A percentile compares a stretch with the other conserved stretches of the same genome.
These are phyloP conservation scores for Rubroshorea leprosula DNA, from an alignment of 345 rosid genomes.

Conservation along the genomic window DNA sequence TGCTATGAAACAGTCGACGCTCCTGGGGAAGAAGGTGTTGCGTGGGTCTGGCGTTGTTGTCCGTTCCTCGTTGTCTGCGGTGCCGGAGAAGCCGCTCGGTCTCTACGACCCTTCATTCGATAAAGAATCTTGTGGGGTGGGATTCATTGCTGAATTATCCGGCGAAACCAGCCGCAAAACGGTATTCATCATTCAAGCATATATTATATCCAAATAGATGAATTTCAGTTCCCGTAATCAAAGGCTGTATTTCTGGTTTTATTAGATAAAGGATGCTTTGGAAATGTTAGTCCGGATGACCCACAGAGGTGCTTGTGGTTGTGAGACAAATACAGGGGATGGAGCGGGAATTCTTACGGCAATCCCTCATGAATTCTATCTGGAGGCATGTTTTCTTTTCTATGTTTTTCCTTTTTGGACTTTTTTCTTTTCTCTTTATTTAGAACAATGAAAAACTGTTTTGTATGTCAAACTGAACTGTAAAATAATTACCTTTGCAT, in stretches of 20 bases:
- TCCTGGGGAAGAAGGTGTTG: conserved; percentile 38
- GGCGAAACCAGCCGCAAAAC: conserved; percentile 85
- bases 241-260: conserved; percentile 1
- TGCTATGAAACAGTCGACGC: conserved; percentile 18
- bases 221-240: background rate
- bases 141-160: conserved; percentile 93
- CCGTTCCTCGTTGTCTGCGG: conserved; percentile 67
- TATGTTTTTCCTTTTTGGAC: background rate
- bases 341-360: conserved; percentile 98
- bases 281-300: conserved; percentile 95
- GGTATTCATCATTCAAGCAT: conserved; percentile 27
- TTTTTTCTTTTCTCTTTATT: background rate
- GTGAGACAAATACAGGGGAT: conserved; percentile 95
- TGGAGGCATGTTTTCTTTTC: conserved; percentile 36
- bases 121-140: conserved; percentile 98
- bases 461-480: no score
- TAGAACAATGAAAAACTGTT: no score
- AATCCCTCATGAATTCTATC: conserved; percentile 75
- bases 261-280: conserved; percentile 80
- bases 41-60: conserved; percentile 48
- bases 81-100: conserved; percentile 94
- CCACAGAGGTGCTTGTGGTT: conserved; percentile 99
- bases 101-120: conserved; percentile 89
- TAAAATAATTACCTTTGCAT: no score
- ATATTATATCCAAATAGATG: background rate